Evolutionary conservation across 2,329 filamentous ascomycete species (phyloP).

Genomic region (Phialophora expanda): DNA sequence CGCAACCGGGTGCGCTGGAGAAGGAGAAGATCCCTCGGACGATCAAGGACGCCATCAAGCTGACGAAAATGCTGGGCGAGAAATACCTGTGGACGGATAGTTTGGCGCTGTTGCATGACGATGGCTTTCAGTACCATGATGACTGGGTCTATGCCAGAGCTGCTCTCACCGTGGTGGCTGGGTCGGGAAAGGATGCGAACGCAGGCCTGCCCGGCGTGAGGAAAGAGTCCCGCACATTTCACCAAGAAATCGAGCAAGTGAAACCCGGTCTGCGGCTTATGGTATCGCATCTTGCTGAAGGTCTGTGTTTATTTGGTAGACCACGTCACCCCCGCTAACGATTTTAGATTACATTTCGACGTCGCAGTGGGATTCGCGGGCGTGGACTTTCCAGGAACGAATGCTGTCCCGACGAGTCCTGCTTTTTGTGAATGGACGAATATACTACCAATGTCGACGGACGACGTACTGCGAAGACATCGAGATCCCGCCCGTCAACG

Average conservation of each 20-base stretch:
- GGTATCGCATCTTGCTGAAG: conserved; percentile 40
- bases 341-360: conserved; percentile 40
- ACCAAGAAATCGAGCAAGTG: conserved; percentile 39
- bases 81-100: conserved; percentile 41
- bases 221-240: conserved; percentile 39
- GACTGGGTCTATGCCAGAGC: conserved; percentile 40
- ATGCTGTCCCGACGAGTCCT: conserved; percentile 47
- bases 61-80: conserved; percentile 39
- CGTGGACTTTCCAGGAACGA: conserved; percentile 51
- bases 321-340: conserved; percentile 10
- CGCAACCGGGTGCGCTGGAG: conserved; percentile 35
- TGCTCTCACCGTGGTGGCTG: conserved; percentile 37
- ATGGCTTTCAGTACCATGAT: conserved; percentile 40
- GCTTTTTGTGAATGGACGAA: conserved; percentile 44
- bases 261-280: conserved; percentile 38
- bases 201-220: conserved; percentile 40
- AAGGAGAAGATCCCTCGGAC: conserved; percentile 39
- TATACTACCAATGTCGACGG: conserved; percentile 40
- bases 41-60: conserved; percentile 40
- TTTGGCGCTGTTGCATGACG: conserved; percentile 39
- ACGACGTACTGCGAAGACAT: conserved; percentile 40
- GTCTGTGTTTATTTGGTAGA: conserved; percentile 10
- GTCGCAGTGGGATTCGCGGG: conserved; percentile 46
- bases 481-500: conserved; percentile 36
- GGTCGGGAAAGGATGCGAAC: conserved; percentile 39